These are phyloP conservation scores for Ambrosiella xylebori DNA, from an alignment of 2,329 filamentous ascomycete species.

Conservation along the genomic window DNA sequence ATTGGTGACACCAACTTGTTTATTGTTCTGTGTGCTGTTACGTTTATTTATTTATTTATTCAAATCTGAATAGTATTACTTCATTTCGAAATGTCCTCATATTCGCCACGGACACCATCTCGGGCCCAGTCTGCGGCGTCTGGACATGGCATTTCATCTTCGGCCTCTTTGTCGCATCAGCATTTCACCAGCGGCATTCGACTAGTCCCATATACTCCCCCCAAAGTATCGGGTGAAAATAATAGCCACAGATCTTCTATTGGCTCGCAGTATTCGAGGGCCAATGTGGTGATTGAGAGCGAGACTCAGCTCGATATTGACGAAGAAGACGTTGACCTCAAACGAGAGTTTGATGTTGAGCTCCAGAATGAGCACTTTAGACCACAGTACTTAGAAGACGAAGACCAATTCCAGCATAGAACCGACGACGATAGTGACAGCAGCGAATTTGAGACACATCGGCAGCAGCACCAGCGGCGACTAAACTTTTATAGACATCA, in stretches of 20 bases:
- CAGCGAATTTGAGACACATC: background rate
- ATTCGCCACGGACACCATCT: constrained; percentile 15
- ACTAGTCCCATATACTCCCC: constrained; percentile 32
- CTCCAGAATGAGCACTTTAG: background rate
- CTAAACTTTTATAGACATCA: constrained; percentile 3
- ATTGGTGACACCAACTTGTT: background rate
- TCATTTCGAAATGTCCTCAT: constrained; percentile 11
- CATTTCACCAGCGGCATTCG: constrained; percentile 27
- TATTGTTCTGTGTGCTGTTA: background rate
- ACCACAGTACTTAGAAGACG: background rate
- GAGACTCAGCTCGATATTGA: constrained; percentile 1
- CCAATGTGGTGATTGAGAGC: constrained; percentile 10
- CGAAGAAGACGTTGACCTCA: background rate
- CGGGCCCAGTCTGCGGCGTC: constrained; percentile 8
- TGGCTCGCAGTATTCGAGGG: constrained; percentile 7
- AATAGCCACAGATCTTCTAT: constrained; percentile 14
- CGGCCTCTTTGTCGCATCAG: constrained; percentile 17
- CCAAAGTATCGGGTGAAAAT: constrained; percentile 21
- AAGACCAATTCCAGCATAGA: background rate
- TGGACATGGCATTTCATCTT: constrained; percentile 11
- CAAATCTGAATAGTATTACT: background rate
- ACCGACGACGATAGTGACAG: background rate
- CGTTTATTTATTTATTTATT: background rate
- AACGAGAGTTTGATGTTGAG: constrained; percentile 1
- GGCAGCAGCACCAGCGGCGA: background rate